Base-by-base conservation (phyloP, 1,284 basidiomycete species). In the Puccinia polysora region DNA sequence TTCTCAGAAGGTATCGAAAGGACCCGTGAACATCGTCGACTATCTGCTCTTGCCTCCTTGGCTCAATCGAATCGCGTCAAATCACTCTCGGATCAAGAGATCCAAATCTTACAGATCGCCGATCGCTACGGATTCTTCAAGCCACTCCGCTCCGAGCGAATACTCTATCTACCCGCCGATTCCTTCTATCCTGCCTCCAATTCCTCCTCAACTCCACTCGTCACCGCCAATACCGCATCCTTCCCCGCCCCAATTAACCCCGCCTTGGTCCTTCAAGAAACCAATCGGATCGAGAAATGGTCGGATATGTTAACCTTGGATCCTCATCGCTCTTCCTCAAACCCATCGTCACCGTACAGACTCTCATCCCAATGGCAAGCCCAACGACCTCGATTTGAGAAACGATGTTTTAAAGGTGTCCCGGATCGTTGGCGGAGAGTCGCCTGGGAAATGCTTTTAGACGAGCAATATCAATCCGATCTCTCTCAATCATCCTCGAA, bases 341-440 rank as follows among this genome's bases (percentile, higher is more conserved):
- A 94, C 78, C 82, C 88, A n/a, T 81, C 85, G 47, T n/a, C n/a
- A n/a, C 79, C 83, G 12, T 96, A 92, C 92, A 80, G 79, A 30
- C 83, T 94, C 76, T 84, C 83, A 49, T 77, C 83, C 3, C 82
- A 75, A n/a, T 84, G 64, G 87, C 89, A 82, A 83, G 85, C 78
- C 78, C 25, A 75, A 64, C 40, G 74, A n/a, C 75, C 76, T 52
- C 77, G 81, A 76, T 74, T 84, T 23, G 84, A 87, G 50, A 82
- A 85, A 75, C 84, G 95, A 43, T 85, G 89, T 59, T 97, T 90
- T 83, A 99, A 99, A 80, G 96, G 95, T 62, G 87, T 98, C 28
- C 96, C 95, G 0, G 95, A 98, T 80, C 85, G 92, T 53, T 98
- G 96, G 95, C 84, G 96, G 58, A 84, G 86, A 73, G 94, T 90